Base-by-base conservation (phyloP, 768 basidiomycete genomes). In the Suillus cothurnatus region DNA sequence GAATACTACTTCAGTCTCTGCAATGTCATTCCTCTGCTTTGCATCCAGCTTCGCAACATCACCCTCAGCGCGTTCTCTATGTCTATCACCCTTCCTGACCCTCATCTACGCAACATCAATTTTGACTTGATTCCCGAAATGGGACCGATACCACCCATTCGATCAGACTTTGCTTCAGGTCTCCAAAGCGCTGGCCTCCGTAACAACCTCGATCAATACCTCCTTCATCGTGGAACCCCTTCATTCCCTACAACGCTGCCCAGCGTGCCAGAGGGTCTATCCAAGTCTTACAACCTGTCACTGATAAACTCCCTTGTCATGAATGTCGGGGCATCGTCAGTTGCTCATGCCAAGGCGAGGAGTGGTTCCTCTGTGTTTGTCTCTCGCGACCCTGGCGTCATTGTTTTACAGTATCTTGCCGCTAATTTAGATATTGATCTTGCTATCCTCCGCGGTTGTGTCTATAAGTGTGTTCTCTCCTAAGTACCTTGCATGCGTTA, bases 1-100 rank as follows among this genome's bases (percentile, higher is more conserved):
- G 95, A 96, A 80, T 95, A 96, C 76, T 97, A 98, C 79, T 96
- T 97, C 80, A 91, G 94, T 50, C 88, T 99, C 38, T 94, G 95
- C 73, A 97, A 99, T 68, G 91, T 86, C 66, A 93, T 99, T 67
- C 97, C 97, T 55, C 83, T 90, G 32, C 88, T 91, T 68, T 98
- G 96, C 84, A 89, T 97, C 65, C 97, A 99, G 78, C 86, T 99
- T 61, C 91, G 95, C 70, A 99, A 99, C 81, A 89, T 99, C 80
- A 88, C 99, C 67, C 89, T 98, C 68, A 92, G 93, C 75, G 97
- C 97, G 34, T 99, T 96, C 85, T 96, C 97, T 58, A 84, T 90
- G 31, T 81, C 86, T 63, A 80, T 93, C 66, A 79, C 86, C 50
- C 87, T 97, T 34, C 95, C 97, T 65, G 92, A 97, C 77, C 93